phyloP scores from a whole-genome alignment of 805 yeast genomes.

The Spathaspora girioi region DNA sequence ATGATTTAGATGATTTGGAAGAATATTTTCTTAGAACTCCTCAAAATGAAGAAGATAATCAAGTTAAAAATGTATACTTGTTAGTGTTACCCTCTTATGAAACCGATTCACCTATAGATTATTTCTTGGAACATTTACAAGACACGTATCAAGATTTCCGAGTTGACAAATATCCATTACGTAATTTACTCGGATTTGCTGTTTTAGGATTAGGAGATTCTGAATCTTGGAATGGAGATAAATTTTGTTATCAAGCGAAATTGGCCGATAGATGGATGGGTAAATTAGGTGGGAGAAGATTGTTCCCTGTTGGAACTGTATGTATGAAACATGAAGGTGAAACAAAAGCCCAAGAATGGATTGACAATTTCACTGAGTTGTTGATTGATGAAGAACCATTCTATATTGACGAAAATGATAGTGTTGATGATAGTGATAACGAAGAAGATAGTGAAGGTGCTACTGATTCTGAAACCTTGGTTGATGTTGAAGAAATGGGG shows the following conservation, averaged over 20 bases:
- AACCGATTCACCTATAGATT: constrained; percentile 89
- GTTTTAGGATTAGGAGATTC: constrained; percentile 86
- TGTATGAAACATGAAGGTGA: constrained; percentile 74
- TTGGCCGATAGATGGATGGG: constrained; percentile 72
- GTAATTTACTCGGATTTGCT: constrained; percentile 68
- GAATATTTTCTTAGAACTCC: constrained; percentile 74
- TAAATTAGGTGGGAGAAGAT: constrained; percentile 80
- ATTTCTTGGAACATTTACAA: constrained; percentile 70
- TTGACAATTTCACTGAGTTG: constrained; percentile 52
- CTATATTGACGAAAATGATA: constrained; percentile 53
- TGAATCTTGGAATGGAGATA: constrained; percentile 72
- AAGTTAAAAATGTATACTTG: constrained; percentile 52
- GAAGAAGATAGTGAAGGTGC: constrained; percentile 36
- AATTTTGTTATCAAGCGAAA: constrained; percentile 83
- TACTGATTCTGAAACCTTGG: constrained; percentile 43
- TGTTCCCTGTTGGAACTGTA: constrained; percentile 79
- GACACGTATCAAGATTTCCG: constrained; percentile 85
- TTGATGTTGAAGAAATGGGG: constrained; percentile 90
- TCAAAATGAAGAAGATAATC: constrained; percentile 10
- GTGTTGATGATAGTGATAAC: constrained; percentile 50
- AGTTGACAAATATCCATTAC: constrained; percentile 76
- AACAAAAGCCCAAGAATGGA: constrained; percentile 63
- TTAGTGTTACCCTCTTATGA: constrained; percentile 87
- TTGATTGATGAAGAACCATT: constrained; percentile 72
- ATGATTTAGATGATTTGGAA: constrained; percentile 77